Percentiles rank a stretch among this genome's conserved stretches.
Evolutionary conservation across 768 basidiomycete species (phyloP).

Genomic region (Mycena polygramma): DNA sequence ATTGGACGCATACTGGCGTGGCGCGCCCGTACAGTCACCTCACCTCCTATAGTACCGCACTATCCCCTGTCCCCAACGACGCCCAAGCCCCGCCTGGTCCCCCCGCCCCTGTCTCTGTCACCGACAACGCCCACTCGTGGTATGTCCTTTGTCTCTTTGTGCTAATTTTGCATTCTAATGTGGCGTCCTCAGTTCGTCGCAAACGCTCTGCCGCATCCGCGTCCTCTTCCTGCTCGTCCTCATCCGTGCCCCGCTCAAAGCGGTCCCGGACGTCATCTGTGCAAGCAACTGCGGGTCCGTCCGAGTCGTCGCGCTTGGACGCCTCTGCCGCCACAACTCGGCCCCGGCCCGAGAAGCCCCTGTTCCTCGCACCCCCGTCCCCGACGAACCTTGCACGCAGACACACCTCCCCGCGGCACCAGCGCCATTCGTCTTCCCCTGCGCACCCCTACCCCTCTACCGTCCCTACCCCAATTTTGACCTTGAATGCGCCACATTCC

Average conservation of each 20-base stretch:
- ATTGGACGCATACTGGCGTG: conserved; percentile 80
- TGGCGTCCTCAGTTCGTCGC: conserved; percentile 1
- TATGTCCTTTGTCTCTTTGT: conserved; percentile 9
- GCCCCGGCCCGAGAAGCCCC: not conserved
- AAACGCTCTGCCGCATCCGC: conserved; percentile 28
- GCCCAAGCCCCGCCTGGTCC: conserved; percentile 2
- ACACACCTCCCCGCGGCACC: conserved; percentile 32
- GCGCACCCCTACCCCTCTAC: conserved; percentile 8
- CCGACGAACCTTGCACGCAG: conserved; percentile 27
- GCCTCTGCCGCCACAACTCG: not conserved
- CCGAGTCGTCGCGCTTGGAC: conserved; percentile 3
- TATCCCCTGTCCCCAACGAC: not conserved
- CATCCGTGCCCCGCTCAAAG: conserved; percentile 31
- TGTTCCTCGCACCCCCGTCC: conserved; percentile 32
- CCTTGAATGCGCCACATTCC: not conserved
- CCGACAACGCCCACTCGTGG: not conserved
- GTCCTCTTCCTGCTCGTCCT: conserved; percentile 8
- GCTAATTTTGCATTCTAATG: conserved; percentile 11
- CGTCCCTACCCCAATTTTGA: not conserved
- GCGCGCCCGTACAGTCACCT: conserved; percentile 61
- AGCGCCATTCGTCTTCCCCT: conserved; percentile 10
- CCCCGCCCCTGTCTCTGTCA: not conserved
- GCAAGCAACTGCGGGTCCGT: conserved; percentile 3
- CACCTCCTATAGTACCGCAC: not conserved
- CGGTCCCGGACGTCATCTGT: conserved; percentile 26